These are phyloP conservation scores for Vachellia pachyceras DNA, from an alignment of 306 rosid species.

Conservation along the genomic window DNA sequence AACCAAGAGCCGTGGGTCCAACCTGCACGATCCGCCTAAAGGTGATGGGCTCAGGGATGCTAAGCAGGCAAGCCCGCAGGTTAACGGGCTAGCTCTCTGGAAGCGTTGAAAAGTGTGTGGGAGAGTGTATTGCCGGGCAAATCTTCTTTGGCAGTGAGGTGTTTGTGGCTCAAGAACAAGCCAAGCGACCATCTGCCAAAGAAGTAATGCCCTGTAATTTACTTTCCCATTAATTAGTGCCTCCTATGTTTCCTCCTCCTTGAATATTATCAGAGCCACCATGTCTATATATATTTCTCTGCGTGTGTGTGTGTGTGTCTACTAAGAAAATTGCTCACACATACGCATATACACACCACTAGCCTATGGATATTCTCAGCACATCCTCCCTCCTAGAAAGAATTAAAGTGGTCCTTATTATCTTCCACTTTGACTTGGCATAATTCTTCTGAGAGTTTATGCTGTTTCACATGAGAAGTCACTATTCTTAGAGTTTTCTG, in stretches of 20 bases:
- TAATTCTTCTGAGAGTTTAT: background rate
- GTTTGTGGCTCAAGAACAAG: background rate
- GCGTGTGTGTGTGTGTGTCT: too few species aligned
- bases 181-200: slow-evolving; percentile 42
- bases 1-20: too few species aligned
- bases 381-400: slow-evolving; percentile 32
- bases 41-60: too few species aligned
- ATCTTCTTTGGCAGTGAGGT: slow-evolving; percentile 66
- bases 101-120: background rate
- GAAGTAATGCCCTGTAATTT: slow-evolving; percentile 58
- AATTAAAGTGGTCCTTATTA: slow-evolving; percentile 31
- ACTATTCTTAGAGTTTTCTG: background rate
- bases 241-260: background rate
- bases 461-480: background rate
- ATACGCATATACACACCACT: background rate
- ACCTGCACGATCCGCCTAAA: too few species aligned
- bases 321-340: slow-evolving; percentile 43
- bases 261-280: background rate
- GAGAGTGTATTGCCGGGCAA: slow-evolving; percentile 56
- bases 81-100: too few species aligned
- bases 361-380: slow-evolving; percentile 34
- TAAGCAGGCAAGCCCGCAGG: too few species aligned
- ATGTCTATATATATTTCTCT: slow-evolving; percentile 42
- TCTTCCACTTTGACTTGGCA: background rate
- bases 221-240: slow-evolving; percentile 36